These are phyloP conservation scores for Rhodotorula toruloides DNA, from an alignment of 768 basidiomycete species.

Conservation along the genomic window DNA sequence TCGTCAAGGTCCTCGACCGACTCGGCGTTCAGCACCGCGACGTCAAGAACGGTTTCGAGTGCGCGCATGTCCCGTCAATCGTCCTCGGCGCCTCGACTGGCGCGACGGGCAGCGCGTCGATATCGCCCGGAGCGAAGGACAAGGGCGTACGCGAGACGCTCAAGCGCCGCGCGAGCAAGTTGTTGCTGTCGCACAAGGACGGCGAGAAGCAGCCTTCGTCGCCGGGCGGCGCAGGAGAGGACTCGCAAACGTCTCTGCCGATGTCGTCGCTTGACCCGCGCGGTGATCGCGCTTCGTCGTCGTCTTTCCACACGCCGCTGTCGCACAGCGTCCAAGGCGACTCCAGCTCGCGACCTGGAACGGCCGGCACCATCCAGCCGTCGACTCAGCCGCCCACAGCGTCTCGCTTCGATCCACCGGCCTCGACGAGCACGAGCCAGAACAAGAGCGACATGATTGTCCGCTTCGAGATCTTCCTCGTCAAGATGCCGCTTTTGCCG, in stretches of 20 bases:
- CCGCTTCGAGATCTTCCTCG: slow-evolving; percentile 92
- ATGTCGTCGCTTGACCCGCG: background rate
- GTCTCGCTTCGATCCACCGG: slow-evolving; percentile 53
- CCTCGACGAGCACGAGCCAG: slow-evolving; percentile 45
- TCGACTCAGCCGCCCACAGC: slow-evolving; percentile 12
- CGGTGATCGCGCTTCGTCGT: slow-evolving; percentile 18
- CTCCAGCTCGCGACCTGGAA: background rate
- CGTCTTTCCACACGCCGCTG: slow-evolving; percentile 35
- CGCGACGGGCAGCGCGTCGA: background rate
- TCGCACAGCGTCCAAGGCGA: background rate
- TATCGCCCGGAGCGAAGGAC: too few species aligned
- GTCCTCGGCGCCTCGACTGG: slow-evolving; percentile 53
- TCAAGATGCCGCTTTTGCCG: slow-evolving; percentile 83
- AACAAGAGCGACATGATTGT: slow-evolving; percentile 64
- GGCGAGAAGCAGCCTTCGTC: slow-evolving; percentile 11
- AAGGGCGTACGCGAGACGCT: slow-evolving; percentile 20
- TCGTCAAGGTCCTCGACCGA: slow-evolving; percentile 77
- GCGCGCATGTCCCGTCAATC: slow-evolving; percentile 90
- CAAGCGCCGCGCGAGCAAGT: slow-evolving; percentile 30
- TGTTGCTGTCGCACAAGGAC: slow-evolving; percentile 22
- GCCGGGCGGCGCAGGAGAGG: background rate
- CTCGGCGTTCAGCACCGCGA: slow-evolving; percentile 94
- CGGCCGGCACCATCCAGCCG: slow-evolving; percentile 34
- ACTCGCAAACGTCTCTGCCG: slow-evolving; percentile 22
- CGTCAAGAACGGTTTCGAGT: slow-evolving; percentile 87